Conservation (phyloP, 1,284 basidiomycete genomes). For the Chalciporus sp. region DNA sequence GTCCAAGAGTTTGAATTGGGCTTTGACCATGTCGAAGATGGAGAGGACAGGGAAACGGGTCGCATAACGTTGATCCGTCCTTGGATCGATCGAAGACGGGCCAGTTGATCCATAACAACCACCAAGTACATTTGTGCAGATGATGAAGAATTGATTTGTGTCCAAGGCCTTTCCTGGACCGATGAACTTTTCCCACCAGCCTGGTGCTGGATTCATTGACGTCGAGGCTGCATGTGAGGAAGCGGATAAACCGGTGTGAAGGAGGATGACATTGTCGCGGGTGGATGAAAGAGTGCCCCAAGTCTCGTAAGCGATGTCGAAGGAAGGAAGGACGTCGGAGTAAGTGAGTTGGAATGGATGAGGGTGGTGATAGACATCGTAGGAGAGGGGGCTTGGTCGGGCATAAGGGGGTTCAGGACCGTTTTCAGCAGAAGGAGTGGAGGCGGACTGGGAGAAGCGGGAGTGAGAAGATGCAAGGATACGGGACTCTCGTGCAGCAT, state of each 20-base stretch:
- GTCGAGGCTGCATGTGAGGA: conserved; percentile 95
- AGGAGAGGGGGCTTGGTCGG: conserved; percentile 70
- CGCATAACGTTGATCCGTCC: conserved; percentile 75
- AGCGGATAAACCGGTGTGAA: conserved; percentile 95
- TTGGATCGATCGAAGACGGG: conserved; percentile 78
- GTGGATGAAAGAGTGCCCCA: conserved; percentile 88
- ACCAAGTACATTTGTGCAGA: conserved; percentile 97
- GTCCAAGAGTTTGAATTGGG: conserved; percentile 89
- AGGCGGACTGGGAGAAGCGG: conserved; percentile 18
- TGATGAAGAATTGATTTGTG: conserved; percentile 90
- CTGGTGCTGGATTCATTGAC: conserved; percentile 74
- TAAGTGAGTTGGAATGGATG: conserved; percentile 77
- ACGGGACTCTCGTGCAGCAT: conserved; percentile 63
- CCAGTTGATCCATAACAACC: conserved; percentile 98
- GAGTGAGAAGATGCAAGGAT: conserved; percentile 35
- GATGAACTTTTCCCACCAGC: conserved; percentile 99
- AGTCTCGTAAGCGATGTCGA: conserved; percentile 95
- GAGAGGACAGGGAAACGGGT: conserved; percentile 92
- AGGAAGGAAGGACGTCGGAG: conserved; percentile 68
- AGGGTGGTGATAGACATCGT: conserved; percentile 65
- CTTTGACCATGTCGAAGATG: conserved; percentile 96
- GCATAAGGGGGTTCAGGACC: conserved; percentile 82
- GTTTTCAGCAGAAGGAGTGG: conserved; percentile 26
- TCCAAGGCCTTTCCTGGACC: conserved; percentile 94
- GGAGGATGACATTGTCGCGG: conserved; percentile 90